Percentiles rank a stretch among this genome's conserved stretches.
Evolutionary conservation across 2,329 filamentous ascomycete species (phyloP).

Genomic region (Rutstroemia sp.): DNA sequence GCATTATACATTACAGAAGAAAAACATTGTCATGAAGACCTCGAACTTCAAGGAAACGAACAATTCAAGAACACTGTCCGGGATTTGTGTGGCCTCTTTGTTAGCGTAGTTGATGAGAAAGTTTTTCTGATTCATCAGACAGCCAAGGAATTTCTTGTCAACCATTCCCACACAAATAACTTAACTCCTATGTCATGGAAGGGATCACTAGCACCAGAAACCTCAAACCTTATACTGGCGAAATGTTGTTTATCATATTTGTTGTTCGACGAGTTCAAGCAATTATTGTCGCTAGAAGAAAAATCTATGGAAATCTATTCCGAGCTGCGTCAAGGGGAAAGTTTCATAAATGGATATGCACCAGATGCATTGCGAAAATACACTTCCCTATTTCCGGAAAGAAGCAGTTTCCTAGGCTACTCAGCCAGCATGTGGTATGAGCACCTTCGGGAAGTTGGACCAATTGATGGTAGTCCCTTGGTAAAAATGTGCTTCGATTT

Average conservation of each 20-base stretch:
- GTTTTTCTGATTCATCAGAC: slow-evolving; percentile 10
- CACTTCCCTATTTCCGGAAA: background rate
- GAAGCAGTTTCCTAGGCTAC: background rate
- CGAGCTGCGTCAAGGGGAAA: background rate
- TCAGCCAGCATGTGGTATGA: background rate
- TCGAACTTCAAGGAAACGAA: slow-evolving; percentile 7
- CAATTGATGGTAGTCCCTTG: background rate
- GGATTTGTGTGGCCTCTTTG: slow-evolving; percentile 7
- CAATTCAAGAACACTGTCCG: background rate
- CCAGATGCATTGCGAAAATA: background rate
- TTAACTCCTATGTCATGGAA: background rate
- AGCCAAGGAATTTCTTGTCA: slow-evolving; percentile 9
- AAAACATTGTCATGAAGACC: background rate
- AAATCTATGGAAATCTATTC: background rate
- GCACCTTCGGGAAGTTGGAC: background rate
- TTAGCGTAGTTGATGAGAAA: slow-evolving; percentile 3
- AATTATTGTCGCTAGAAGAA: background rate
- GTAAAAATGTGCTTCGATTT: background rate
- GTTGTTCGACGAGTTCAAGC: background rate
- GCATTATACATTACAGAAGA: background rate
- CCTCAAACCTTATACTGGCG: slow-evolving; percentile 6
- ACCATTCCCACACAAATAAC: background rate
- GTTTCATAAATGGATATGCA: background rate
- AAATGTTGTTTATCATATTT: slow-evolving; percentile 9
- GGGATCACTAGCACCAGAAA: slow-evolving; percentile 4